Percentiles rank a stretch among this genome's conserved stretches.
phyloP scores from a whole-genome alignment of 345 rosid species.

The Melaleuca quinquenervia region DNA sequence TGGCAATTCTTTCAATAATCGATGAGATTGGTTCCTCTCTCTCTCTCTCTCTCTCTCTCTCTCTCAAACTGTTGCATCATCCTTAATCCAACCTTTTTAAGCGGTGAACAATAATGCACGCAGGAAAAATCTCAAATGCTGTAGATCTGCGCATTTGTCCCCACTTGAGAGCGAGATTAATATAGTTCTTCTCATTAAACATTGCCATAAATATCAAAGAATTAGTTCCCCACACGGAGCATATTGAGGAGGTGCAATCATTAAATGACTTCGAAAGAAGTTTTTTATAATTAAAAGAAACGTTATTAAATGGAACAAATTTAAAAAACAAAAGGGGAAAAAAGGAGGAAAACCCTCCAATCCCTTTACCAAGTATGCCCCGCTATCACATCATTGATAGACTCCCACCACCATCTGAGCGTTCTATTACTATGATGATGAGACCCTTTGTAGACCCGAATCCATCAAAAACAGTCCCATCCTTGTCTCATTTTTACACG shows the following conservation, averaged over 20 bases:
- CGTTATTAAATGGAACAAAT: neutral
- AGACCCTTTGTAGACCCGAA: neutral
- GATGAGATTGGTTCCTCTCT: neutral
- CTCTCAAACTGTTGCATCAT: neutral
- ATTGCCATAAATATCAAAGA: neutral
- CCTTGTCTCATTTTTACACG: neutral
- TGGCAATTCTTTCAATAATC: neutral
- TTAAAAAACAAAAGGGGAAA: neutral
- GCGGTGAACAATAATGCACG: neutral
- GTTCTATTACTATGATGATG: neutral
- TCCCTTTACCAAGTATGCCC: neutral
- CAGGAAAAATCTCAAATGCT: neutral
- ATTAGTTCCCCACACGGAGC: neutral
- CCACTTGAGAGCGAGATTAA: neutral
- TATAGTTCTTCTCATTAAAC: neutral
- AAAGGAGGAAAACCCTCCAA: neutral
- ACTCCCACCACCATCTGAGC: neutral
- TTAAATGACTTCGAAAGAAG: neutral
- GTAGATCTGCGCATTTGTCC: neutral
- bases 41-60: neutral
- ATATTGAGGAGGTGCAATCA: neutral
- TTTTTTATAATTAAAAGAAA: neutral
- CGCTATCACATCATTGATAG: neutral
- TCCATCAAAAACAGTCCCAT: neutral
- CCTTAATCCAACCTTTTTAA: neutral